Conservation (phyloP, 805 yeast genomes). For the Cyberlindnera misumaiensis region DNA sequence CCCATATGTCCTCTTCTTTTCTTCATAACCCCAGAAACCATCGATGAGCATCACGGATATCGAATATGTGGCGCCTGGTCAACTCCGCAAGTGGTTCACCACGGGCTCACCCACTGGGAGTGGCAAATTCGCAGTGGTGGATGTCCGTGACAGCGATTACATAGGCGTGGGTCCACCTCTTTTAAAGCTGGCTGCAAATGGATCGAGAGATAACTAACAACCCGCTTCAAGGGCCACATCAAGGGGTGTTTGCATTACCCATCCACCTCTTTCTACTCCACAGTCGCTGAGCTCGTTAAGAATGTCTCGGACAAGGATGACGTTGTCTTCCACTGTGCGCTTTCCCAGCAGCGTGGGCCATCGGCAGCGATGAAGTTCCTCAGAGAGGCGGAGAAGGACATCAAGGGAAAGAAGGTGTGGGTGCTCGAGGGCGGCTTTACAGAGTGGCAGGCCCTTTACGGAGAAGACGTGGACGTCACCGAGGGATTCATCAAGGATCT, state of each 20-base stretch:
- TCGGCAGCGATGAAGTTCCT: conserved; percentile 62
- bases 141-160: conserved; percentile 80
- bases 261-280: conserved; percentile 32
- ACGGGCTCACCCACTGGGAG: conserved; percentile 31
- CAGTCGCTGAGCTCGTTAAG: conserved; percentile 22
- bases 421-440: conserved; percentile 82
- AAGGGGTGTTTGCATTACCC: conserved; percentile 50
- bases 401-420: conserved; percentile 45
- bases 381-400: conserved; percentile 24
- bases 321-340: conserved; percentile 84
- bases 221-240: conserved; percentile 60
- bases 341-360: conserved; percentile 91
- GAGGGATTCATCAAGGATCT: conserved; percentile 47
- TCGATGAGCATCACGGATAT: conserved; percentile 28
- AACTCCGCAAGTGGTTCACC: conserved; percentile 39
- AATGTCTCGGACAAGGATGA: conserved; percentile 28
- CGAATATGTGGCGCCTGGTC: conserved; percentile 31
- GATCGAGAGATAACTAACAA: no score
- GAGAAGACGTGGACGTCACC: conserved; percentile 58
- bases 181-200: no score
- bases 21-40: no score
- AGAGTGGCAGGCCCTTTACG: conserved; percentile 74
- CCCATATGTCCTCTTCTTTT: no score
- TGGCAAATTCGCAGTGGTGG: conserved; percentile 52
- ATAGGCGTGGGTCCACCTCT: conserved; percentile 64